Evolutionary conservation across 257 asterid genomes (phyloP), one percentile per base, ranked within the genome.

Genomic region (Hygrophila difformis): DNA sequence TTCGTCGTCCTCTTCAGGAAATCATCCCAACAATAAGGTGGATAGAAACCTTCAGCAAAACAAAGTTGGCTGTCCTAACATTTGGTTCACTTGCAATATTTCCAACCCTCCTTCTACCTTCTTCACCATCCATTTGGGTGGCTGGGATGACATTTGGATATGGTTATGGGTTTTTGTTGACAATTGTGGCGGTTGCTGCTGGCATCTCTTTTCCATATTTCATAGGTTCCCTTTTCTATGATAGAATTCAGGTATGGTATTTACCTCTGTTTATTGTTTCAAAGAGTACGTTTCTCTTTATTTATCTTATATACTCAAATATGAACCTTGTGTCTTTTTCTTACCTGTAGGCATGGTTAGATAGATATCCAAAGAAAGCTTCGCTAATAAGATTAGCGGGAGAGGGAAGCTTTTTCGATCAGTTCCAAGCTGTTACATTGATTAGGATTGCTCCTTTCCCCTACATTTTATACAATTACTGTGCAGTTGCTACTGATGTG

Each of bases 391-490:
- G 74, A 60, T 53, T 87, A 60, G 95, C 97, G 31, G 97, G 97
- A 12, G 97, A 84, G 74, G 97, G 95, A 56, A 61, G 67, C 62
- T 73, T 67, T 68, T 71, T 78, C 44, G 67, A 74, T 41, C 97
- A 87, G 82, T 63, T 74, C 54, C 77, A 84, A 62, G 97, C 95
- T 26, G 95, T 87, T 0, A 59, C 87, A 23, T 59, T 83, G 65
- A 83, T 87, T 52, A 75, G 97, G 61, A 66, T 80, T 49, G 83
- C 97, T 60, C 97, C 97, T n/a, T 83, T 87, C 54, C 97, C 97
- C 4, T 80, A 78, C 60, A 57, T 78, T 8, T 17, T 83, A 38
- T 87, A 69, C 54, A 87, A 87, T 63, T 87, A 87, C 55, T 71
- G 84, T 71, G 95, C 95, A 8, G 83, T 78, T 69, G 95, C 97